These are phyloP conservation scores for Acrasis kona DNA, from an alignment of 78 protist genomes.

Conservation along the genomic window DNA sequence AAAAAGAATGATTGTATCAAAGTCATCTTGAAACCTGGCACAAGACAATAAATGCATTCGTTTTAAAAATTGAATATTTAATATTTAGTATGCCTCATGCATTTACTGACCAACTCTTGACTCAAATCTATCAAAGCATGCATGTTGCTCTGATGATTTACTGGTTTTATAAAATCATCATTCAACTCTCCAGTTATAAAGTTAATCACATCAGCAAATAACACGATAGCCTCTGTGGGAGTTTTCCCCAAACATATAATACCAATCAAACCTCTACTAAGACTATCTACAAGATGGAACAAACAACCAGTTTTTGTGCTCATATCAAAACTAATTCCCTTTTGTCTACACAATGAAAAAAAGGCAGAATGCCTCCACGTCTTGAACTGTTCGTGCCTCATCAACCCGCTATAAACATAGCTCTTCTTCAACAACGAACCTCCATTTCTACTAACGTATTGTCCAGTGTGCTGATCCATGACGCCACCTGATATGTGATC, in stretches of 20 bases:
- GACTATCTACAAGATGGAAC: conserved; percentile 7
- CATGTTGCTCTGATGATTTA: too few relatives aligned
- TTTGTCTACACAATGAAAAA: not conserved
- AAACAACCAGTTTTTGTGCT: not conserved
- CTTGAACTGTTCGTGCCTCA: not conserved
- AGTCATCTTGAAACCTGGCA: too few relatives aligned
- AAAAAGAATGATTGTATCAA: too few relatives aligned
- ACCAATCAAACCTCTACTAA: not conserved
- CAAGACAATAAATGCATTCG: too few relatives aligned
- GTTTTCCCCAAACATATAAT: not conserved
- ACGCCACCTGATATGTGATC: not conserved
- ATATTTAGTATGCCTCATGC: too few relatives aligned
- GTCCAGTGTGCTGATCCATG: not conserved
- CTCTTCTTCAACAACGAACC: not conserved
- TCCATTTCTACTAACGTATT: not conserved
- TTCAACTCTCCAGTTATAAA: too few relatives aligned
- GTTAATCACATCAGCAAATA: too few relatives aligned
- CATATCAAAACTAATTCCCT: not conserved
- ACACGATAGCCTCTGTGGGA: too few relatives aligned
- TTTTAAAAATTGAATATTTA: too few relatives aligned
- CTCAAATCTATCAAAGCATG: too few relatives aligned
- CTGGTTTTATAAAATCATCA: too few relatives aligned
- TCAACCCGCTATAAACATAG: not conserved
- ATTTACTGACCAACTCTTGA: too few relatives aligned
- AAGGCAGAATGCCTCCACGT: not conserved